Percentiles rank a stretch among this genome's conserved stretches.
Evolutionary conservation across 225 moss, liverwort and hornwort species (phyloP).

Genomic region (Lunularia cruciata): DNA sequence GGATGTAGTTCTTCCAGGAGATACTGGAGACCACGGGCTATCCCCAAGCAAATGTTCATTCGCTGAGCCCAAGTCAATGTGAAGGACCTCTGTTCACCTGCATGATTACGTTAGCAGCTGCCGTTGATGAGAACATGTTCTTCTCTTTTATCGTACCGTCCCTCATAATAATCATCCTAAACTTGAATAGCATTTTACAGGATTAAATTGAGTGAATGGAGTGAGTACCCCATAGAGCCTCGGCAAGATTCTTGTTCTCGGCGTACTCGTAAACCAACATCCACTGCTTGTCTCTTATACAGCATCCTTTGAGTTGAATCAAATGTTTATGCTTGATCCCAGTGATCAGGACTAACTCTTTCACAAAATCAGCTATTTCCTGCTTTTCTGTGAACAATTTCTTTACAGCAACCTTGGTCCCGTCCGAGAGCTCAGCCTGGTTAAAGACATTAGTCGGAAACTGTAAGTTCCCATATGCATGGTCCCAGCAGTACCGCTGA

Average conservation of each 20-base stretch:
- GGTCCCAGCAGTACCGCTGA: too few relatives aligned
- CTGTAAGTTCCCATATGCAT: too few relatives aligned
- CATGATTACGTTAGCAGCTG: not conserved
- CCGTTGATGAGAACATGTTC: too few relatives aligned
- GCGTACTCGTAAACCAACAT: constrained; percentile 55
- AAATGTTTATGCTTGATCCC: constrained; percentile 59
- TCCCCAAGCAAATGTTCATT: constrained; percentile 21
- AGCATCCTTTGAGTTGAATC: constrained; percentile 66
- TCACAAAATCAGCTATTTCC: constrained; percentile 41
- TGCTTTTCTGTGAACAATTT: constrained; percentile 2
- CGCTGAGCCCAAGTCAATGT: constrained; percentile 24
- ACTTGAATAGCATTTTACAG: too few relatives aligned
- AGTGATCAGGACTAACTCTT: constrained; percentile 62
- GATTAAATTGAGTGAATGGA: too few relatives aligned
- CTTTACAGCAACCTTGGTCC: constrained; percentile 29
- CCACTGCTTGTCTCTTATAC: constrained; percentile 51
- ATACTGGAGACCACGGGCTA: constrained; percentile 35
- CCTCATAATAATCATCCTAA: too few relatives aligned
- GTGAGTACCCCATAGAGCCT: constrained; percentile 32
- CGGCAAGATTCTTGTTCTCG: constrained; percentile 23
- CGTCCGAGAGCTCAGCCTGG: constrained; percentile 32
- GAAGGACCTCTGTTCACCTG: not conserved
- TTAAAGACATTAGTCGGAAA: too few relatives aligned
- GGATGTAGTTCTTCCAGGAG: constrained; percentile 40
- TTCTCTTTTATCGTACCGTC: too few relatives aligned